phyloP scores from a whole-genome alignment of 495 filamentous ascomycete genomes.

The Hypoxylon intermedium region DNA sequence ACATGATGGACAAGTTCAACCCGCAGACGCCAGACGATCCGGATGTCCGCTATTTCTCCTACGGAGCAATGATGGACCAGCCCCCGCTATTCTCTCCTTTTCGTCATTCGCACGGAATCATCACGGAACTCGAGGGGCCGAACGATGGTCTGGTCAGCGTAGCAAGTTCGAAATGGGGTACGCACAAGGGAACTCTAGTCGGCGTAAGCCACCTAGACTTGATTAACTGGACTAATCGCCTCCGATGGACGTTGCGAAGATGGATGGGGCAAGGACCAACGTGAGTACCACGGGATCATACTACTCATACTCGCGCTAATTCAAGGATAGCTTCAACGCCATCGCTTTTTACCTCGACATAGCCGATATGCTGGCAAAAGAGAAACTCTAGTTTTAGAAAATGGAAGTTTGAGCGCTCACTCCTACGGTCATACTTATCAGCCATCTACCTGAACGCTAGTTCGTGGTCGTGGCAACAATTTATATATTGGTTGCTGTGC shows the following conservation, averaged over 20 bases:
- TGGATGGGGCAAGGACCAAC: constrained; percentile 72
- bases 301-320: constrained; percentile 22
- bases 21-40: constrained; percentile 74
- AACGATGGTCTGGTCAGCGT: constrained; percentile 97
- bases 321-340: constrained; percentile 79
- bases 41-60: constrained; percentile 88
- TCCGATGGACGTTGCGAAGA: constrained; percentile 73
- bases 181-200: constrained; percentile 88
- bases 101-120: constrained; percentile 71
- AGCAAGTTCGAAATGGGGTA: constrained; percentile 84
- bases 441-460: neutral
- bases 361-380: constrained; percentile 81
- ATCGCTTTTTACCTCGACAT: constrained; percentile 95
- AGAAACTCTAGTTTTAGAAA: constrained; percentile 59
- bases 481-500: too few species aligned
- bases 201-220: constrained; percentile 88
- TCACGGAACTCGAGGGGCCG: constrained; percentile 73
- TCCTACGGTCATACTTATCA: neutral
- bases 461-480: too few species aligned
- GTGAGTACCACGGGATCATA: constrained; percentile 51
- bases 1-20: constrained; percentile 87
- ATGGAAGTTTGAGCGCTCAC: neutral
- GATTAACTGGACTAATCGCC: constrained; percentile 93
- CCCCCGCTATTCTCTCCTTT: constrained; percentile 77
- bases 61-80: constrained; percentile 74